Base-by-base conservation (phyloP, 2,329 filamentous ascomycete genomes). In the Colletotrichum eremochloae region DNA sequence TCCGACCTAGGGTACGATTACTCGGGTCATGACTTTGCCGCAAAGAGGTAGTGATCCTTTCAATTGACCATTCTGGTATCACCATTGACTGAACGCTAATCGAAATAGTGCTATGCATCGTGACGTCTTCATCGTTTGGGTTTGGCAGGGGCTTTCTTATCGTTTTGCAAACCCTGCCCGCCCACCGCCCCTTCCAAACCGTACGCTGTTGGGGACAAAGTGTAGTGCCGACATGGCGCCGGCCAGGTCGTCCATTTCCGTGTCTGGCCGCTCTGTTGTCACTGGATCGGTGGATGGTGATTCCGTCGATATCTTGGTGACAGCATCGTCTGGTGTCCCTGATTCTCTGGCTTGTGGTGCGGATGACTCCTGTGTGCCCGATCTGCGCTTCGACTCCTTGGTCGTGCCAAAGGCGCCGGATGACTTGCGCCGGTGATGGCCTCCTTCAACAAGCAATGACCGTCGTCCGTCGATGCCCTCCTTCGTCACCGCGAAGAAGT, bases 401-500 rank as follows among this genome's bases (percentile, higher is more conserved):
- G 77, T 76, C 62, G 78, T 75, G 52, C 77, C 77, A 63, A 76
- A 55, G 68, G 78, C 66, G 65, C 80, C 76, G n/a, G 86, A 86
- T 3, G 87, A 88, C 66, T 84, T 85, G 61, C 85, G 81, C 53
- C 85, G 84, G 69, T 84, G 83, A 75, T 86, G 84, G 7, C 84
- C 82, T 14, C 83, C 81, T n/a, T 91, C 88, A 61, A 90, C 85
- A 15, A 98, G 85, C 82, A 99, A 90, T 24, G 94, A 97, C 55
- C 87, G 91, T 63, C 94, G 90, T 60, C 92, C 92, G 78, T 98
- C 96, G 73, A 98, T 93, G n/a, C 96, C 96, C 74, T 94, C 91
- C 75, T 95, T 94, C 3, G 97, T 92, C 64, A 98, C 89, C 62
- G 91, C 90, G 77, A 97, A 97, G 81, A 97, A 96, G 82, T 95